Conservation (phyloP, 352 stramenopile species). For the Lagenidium giganteum region DNA sequence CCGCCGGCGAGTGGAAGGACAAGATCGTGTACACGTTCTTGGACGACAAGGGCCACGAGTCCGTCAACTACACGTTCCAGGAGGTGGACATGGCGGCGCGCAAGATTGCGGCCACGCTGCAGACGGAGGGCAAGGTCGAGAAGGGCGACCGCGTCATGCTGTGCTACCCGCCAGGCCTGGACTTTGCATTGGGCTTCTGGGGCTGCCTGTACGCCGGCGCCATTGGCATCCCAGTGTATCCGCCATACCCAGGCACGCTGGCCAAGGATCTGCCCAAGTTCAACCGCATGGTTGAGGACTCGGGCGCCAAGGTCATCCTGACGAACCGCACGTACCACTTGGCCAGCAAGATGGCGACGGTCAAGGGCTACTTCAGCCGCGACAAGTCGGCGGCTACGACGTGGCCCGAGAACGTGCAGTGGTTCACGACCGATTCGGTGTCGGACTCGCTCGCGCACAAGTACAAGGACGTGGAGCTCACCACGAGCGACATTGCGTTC, state of each 20-base stretch:
- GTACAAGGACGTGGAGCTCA: constrained; percentile 48
- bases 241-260: constrained; percentile 64
- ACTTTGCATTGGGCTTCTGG: constrained; percentile 79
- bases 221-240: constrained; percentile 70
- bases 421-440: constrained; percentile 67
- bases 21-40: constrained; percentile 81
- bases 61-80: constrained; percentile 60
- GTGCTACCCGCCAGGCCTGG: constrained; percentile 66
- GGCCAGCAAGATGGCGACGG: constrained; percentile 72
- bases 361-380: constrained; percentile 69
- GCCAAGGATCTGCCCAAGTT: constrained; percentile 79
- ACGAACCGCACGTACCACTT: constrained; percentile 79
- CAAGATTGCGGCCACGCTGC: constrained; percentile 52
- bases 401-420: constrained; percentile 64
- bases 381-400: constrained; percentile 30
- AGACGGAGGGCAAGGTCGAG: constrained; percentile 32
- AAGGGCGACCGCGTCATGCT: constrained; percentile 77
- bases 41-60: constrained; percentile 63
- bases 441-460: constrained; percentile 38
- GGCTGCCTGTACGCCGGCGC: constrained; percentile 72
- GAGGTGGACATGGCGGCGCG: constrained; percentile 62
- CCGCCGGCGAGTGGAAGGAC: constrained; percentile 35
- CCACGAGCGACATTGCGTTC: constrained; percentile 61
- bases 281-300: constrained; percentile 70
- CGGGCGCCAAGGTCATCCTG: constrained; percentile 51